Percentiles rank a stretch among this genome's conserved stretches.
Conservation (phyloP, 1,284 basidiomycete species). For the Neolentinus lepideus region DNA sequence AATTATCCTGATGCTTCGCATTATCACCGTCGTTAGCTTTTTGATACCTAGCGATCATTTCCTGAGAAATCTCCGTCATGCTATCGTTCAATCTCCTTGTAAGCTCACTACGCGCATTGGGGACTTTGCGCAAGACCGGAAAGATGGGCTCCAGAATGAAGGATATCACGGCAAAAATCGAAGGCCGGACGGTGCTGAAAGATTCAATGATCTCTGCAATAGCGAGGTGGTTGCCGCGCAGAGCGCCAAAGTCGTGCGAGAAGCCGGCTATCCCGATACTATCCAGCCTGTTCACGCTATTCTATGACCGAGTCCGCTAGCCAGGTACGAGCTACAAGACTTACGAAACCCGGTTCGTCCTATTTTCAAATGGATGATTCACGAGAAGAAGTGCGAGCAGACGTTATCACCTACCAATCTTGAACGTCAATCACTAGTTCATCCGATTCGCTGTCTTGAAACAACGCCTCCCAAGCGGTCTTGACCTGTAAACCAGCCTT, state of each 20-base stretch:
- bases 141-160: slow-evolving; percentile 34
- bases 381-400: not conserved
- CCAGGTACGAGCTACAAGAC: slow-evolving; percentile 11
- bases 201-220: slow-evolving; percentile 41
- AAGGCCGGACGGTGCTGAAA: slow-evolving; percentile 22
- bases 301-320: not conserved
- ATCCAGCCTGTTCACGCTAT: slow-evolving; percentile 34
- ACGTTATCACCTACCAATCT: slow-evolving; percentile 9
- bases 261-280: slow-evolving; percentile 52
- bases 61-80: slow-evolving; percentile 39
- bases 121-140: slow-evolving; percentile 36
- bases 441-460: slow-evolving; percentile 27
- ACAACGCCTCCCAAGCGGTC: slow-evolving; percentile 38
- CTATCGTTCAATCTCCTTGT: slow-evolving; percentile 28
- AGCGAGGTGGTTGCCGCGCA: slow-evolving; percentile 37
- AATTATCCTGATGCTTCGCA: slow-evolving; percentile 32
- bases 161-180: slow-evolving; percentile 20
- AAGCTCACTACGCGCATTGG: slow-evolving; percentile 29
- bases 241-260: slow-evolving; percentile 47
- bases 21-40: slow-evolving; percentile 30
- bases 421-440: slow-evolving; percentile 45
- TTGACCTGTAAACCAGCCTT: too few species aligned
- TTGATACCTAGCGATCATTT: slow-evolving; percentile 33
- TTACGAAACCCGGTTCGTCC: slow-evolving; percentile 46
- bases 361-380: slow-evolving; percentile 7